Conservation (phyloP, 352 stramenopile genomes). For the Saprolegnia parasitica region DNA sequence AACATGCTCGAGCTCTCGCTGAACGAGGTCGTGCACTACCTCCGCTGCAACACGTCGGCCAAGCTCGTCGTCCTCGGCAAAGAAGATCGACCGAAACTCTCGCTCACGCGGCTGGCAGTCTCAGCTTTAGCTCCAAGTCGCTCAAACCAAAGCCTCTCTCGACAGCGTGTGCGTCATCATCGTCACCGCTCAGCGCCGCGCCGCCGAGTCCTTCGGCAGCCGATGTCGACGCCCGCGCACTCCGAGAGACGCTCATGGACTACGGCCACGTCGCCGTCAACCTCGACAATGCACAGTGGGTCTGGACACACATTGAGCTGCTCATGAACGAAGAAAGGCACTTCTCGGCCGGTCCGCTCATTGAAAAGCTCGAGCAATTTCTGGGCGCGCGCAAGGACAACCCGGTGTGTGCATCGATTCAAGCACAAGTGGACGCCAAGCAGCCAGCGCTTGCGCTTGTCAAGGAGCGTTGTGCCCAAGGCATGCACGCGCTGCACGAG, state of each 20-base stretch:
- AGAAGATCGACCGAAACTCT: background rate
- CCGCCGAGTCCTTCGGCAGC: background rate
- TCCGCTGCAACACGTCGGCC: constrained; percentile 44
- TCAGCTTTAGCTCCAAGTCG: background rate
- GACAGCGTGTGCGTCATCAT: background rate
- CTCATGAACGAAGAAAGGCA: constrained; percentile 65
- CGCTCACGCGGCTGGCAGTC: background rate
- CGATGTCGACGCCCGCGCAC: background rate
- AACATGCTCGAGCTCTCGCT: constrained; percentile 52
- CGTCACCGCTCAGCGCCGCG: background rate
- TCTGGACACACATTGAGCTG: constrained; percentile 65
- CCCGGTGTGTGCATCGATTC: background rate
- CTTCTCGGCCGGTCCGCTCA: constrained; percentile 59
- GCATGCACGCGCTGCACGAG: constrained; percentile 52
- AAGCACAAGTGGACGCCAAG: constrained; percentile 32
- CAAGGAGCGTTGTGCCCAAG: constrained; percentile 47
- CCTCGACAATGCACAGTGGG: constrained; percentile 53
- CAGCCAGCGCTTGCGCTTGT: constrained; percentile 36
- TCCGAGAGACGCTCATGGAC: constrained; percentile 39
- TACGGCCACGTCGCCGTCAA: constrained; percentile 52
- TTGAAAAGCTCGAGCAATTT: constrained; percentile 64
- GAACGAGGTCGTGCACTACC: constrained; percentile 53
- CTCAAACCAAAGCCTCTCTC: too few relatives aligned
- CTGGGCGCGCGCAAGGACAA: constrained; percentile 32
- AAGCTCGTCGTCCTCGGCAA: constrained; percentile 56